Base-by-base conservation (phyloP, 441 rosid genomes). In the Mallotus repandus region DNA sequence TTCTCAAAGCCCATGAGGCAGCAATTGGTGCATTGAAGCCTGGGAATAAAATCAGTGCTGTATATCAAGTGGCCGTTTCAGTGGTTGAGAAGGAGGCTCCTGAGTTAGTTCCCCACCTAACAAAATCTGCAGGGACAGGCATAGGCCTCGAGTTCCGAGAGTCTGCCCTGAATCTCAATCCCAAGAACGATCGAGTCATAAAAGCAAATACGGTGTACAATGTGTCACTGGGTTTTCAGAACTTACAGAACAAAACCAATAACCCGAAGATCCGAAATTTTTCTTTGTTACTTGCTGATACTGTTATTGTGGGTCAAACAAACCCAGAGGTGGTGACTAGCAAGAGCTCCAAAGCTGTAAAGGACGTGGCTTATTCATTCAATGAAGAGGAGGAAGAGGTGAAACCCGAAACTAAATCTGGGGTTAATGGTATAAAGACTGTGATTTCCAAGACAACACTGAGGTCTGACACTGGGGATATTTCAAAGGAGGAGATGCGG, bases 141-240 rank as follows among this genome's bases (percentile, higher is more conserved):
- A 88, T 93, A 8, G 98, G 98, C 53, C 91, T 93, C 64, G 98
- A 91, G 77, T 91, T 93, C 80, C 89, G 97, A 9, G 97, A 93
- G 81, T 85, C 96, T 0, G 97, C 94, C 11, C 79, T 93, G 55
- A 87, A 78, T 76, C 83, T 93, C 43, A 90, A 91, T 82, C 85
- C 88, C 67, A 94, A 88, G 86, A 94, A 94, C 81, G 96, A 91
- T 29, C 82, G 89, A 56, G 55, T 84, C 11, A 69, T 94, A 79
- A 90, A 84, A 71, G 73, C 86, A 52, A 79, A 82, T 66, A 92
- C 90, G 97, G 85, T 86, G 29, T 92, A 92, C 69, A 94, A 94
- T 72, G 92, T 92, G 12, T 84, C 91, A 3, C 89, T 94, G 70
- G 98, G 97, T 70, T 90, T 94, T 67, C 97, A 92, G 87, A 94